These are phyloP conservation scores for Termitomyces sp. DNA, from an alignment of 768 basidiomycete genomes.

Conservation along the genomic window DNA sequence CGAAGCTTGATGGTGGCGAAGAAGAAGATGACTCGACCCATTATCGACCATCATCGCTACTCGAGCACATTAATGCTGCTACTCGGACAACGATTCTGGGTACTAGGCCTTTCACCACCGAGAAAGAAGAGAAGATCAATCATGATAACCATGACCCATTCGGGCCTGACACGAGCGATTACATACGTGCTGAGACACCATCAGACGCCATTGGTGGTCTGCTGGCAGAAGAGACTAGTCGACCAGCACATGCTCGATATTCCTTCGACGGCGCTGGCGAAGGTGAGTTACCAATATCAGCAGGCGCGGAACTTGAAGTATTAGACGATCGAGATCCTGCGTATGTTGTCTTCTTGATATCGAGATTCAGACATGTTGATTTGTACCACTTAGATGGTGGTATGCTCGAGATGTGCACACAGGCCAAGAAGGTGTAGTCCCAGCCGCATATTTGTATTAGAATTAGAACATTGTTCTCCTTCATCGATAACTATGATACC, in stretches of 20 bases:
- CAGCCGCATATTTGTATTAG: conserved; percentile 88
- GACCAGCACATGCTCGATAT: conserved; percentile 76
- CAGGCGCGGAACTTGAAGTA: conserved; percentile 70
- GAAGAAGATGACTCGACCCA: conserved; percentile 71
- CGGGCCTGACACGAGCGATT: conserved; percentile 72
- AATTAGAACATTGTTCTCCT: conserved; percentile 29
- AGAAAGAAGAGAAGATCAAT: conserved; percentile 49
- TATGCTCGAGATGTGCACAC: conserved; percentile 78
- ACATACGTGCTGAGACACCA: conserved; percentile 76
- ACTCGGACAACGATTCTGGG: conserved; percentile 81
- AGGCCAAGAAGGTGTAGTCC: conserved; percentile 86
- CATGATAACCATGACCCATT: conserved; percentile 50
- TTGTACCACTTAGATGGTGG: conserved; percentile 74
- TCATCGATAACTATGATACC: conserved; percentile 26
- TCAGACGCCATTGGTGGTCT: conserved; percentile 66
- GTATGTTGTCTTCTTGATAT: conserved; percentile 39
- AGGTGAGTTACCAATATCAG: conserved; percentile 67
- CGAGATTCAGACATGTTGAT: not conserved
- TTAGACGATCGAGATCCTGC: conserved; percentile 77
- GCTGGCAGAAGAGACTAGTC: conserved; percentile 59
- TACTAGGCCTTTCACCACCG: conserved; percentile 36
- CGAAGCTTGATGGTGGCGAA: conserved; percentile 58
- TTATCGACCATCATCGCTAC: conserved; percentile 81
- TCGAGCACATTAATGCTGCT: conserved; percentile 89
- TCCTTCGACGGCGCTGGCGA: conserved; percentile 78